These are phyloP conservation scores for Sporisorium graminicola DNA, from an alignment of 1,284 basidiomycete species.

Conservation along the genomic window DNA sequence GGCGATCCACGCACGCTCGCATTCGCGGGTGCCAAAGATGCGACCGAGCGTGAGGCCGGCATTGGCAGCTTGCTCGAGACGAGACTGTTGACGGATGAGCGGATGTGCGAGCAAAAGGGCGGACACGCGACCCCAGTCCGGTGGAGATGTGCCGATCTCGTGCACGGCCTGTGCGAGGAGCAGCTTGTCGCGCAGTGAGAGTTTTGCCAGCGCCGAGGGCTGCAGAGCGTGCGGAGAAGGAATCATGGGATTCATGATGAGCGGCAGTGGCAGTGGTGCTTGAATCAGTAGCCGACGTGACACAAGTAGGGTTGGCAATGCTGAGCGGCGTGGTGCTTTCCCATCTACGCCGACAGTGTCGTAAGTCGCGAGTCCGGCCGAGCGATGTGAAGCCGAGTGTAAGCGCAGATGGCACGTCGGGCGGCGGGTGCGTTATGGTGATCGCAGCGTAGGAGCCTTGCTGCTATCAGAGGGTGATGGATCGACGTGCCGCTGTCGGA, in stretches of 20 bases:
- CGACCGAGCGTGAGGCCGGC: conserved; percentile 57
- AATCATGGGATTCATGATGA: conserved; percentile 43
- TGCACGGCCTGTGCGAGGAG: conserved; percentile 65
- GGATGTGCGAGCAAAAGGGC: conserved; percentile 57
- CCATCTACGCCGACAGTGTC: not conserved
- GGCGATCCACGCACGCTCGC: conserved; percentile 59
- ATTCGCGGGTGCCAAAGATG: conserved; percentile 60
- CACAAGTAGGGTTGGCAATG: too few relatives aligned
- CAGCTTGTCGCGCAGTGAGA: conserved; percentile 61
- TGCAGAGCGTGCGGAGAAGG: conserved; percentile 43
- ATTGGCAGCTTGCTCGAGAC: conserved; percentile 51
- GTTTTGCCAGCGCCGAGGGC: conserved; percentile 46
- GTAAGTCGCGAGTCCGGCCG: not conserved
- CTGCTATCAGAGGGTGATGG: not conserved
- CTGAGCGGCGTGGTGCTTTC: not conserved
- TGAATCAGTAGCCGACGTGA: not conserved
- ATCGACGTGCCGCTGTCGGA: conserved; percentile 5
- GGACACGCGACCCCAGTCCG: conserved; percentile 61
- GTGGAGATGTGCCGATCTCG: conserved; percentile 58
- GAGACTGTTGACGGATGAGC: conserved; percentile 52
- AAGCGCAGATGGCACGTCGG: conserved; percentile 6
- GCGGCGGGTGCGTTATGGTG: not conserved
- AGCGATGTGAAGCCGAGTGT: not conserved
- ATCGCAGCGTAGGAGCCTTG: not conserved
- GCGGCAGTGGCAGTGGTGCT: not conserved